Evolutionary conservation across 2,329 filamentous ascomycete genomes (phyloP), one percentile per base, ranked within the genome.

Genomic region (Aureobasidium subglaciale): DNA sequence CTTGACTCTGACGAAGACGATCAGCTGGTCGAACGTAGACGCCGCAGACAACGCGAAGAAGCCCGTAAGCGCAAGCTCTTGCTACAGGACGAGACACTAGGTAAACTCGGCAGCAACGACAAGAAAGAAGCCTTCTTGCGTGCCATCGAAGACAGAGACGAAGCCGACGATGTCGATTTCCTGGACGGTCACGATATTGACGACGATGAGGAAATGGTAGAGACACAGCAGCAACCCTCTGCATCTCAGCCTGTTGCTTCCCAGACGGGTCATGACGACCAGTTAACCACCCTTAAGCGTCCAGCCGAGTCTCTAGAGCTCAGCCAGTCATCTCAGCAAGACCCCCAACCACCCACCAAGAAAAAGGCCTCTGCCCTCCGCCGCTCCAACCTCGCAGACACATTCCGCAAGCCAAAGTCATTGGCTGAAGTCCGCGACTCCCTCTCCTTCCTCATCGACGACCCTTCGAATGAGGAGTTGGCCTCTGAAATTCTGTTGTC

Each of bases 61-160:
- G 87, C 87, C 32, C 88, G 89, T 72, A 95, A 96, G 87, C 87
- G 90, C 56, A 90, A 90, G 68, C 88, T 91, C 6, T 78, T 99
- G 8, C 81, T 96, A 43, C 79, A 88, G 22, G 91, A 97, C 65
- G 91, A 96, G 69, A 89, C 90, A 34, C 83, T 99, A 63, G 68
- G 68, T 10, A 68, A 64, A 59, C 61, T 61, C 20, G 71, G 90
- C 89, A 30, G 84, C 90, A 67, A 90, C 95, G 64, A 88, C 88
- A 2, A 91, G 67, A 92, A 90, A 67, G 81, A 87, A 59, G 93
- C 93, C 0, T 99, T 99, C 74, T 79, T 99, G 63, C 85, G 84
- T 61, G 90, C 90, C 6, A 88, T 99, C 52, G 90, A 96, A 64
- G 91, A 96, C 66, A 82, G 82, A 48, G 87, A 85, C 57, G 77